Percentiles rank a stretch among this genome's conserved stretches.
These are phyloP conservation scores for Monosporozyma yasuniensis DNA, from an alignment of 805 yeast genomes.

Conservation along the genomic window DNA sequence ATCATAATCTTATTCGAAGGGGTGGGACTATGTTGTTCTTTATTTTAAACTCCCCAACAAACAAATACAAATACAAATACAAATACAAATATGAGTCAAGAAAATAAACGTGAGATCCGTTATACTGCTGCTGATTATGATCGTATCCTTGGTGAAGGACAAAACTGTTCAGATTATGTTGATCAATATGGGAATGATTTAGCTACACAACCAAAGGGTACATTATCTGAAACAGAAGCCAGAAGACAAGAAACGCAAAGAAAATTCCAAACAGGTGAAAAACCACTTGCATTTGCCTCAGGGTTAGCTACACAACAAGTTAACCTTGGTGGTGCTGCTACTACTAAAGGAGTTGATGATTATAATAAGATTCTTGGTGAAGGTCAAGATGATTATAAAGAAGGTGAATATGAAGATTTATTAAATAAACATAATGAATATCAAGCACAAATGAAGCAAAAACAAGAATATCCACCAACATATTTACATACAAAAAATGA, in stretches of 20 bases:
- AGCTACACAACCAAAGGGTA: background rate
- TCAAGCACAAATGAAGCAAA: background rate
- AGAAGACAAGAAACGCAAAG: background rate
- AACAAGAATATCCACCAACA: constrained; percentile 9
- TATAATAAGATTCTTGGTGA: constrained; percentile 9
- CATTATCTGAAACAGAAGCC: background rate
- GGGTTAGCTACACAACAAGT: background rate
- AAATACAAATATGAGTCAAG: background rate
- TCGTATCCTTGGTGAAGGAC: constrained; percentile 10
- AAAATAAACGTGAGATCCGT: constrained; percentile 1
- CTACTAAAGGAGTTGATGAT: constrained; percentile 1
- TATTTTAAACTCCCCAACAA: background rate
- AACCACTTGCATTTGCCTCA: too few species aligned
- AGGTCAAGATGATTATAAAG: constrained; percentile 10
- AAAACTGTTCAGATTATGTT: constrained; percentile 6
- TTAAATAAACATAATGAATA: background rate
- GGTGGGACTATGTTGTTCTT: too few species aligned
- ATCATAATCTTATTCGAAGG: too few species aligned
- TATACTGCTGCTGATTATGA: constrained; percentile 6
- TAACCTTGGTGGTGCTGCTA: background rate
- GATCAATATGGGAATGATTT: background rate
- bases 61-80: background rate
- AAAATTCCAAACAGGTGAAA: background rate
- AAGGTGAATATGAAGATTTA: constrained; percentile 1
- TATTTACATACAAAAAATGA: constrained; percentile 3